Evolutionary conservation across 1,284 basidiomycete genomes (phyloP), one percentile per base, ranked within the genome.

Genomic region (Porphyrellus sp.): DNA sequence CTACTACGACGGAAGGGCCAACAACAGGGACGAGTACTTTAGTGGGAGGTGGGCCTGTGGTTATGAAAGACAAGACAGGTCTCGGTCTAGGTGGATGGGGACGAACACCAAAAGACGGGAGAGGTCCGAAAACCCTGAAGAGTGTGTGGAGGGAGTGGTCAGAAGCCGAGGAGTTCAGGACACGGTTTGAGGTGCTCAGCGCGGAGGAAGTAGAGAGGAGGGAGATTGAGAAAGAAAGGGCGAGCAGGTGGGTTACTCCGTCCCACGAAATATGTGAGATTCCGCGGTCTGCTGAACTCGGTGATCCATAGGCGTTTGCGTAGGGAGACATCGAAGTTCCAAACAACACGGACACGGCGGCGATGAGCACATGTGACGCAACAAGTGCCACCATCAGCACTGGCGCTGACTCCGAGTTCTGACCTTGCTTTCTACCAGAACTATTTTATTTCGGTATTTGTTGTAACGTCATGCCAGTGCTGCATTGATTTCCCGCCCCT

Each of bases 61-160:
- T 84, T 45, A 63, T 87, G 63, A 89, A 89, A 67, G 87, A 89
- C 60, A 91, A 90, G 73, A 90, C 86, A 8, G 85, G 89, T 2
- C 73, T 86, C 28, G 85, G 86, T 3, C 74, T 85, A 7, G 82
- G 83, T 4, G 82, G 83, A 8, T 87, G 82, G 81, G 83, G 84
- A 9, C 74, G 84, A 21, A 78, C 84, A 35, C 81, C 84, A 20
- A 79, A 81, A 56, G 85, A 87, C 50, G 85, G 85, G 18, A 74
- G 83, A 30, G 91, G 93, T 0, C 90, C 93, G 2, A 89, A 89
- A 66, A 77, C 80, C n/a, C 71, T 98, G 42, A 83, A 83, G 65
- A 91, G 92, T 52, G 89, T 95, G 1, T 99, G 95, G 93, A 76
- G 94, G 46, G 96, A 98, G 67, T 98, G 93, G 92, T 80, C 80